phyloP scores from a whole-genome alignment of 2,329 filamentous ascomycete species.

The Talaromyces sp. region DNA sequence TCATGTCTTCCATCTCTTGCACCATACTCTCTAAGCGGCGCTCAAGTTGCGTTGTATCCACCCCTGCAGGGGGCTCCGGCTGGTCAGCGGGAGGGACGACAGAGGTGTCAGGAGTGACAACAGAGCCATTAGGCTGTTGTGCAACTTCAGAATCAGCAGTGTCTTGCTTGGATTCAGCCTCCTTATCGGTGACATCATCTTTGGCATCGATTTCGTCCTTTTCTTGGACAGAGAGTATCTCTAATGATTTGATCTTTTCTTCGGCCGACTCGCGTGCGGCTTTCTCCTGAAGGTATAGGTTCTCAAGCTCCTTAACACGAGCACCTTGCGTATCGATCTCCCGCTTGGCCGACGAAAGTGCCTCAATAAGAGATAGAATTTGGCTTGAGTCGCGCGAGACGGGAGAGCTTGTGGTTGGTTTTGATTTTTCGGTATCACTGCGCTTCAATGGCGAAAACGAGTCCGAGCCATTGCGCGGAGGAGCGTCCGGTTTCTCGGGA shows the following conservation, averaged over 20 bases:
- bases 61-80: constrained; percentile 39
- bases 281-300: constrained; percentile 75
- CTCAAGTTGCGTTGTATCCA: constrained; percentile 58
- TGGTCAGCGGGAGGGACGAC: constrained; percentile 12
- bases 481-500: constrained; percentile 84
- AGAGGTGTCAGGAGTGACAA: constrained; percentile 10
- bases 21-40: constrained; percentile 75
- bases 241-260: constrained; percentile 72
- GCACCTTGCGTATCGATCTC: constrained; percentile 83
- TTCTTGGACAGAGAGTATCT: constrained; percentile 57
- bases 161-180: constrained; percentile 13
- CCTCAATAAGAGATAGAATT: constrained; percentile 81
- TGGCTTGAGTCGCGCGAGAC: constrained; percentile 66
- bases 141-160: neutral
- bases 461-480: constrained; percentile 47
- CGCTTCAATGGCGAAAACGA: constrained; percentile 66
- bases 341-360: constrained; percentile 78
- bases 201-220: constrained; percentile 48
- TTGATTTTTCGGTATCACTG: constrained; percentile 73
- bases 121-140: constrained; percentile 14
- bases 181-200: constrained; percentile 51
- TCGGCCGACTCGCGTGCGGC: constrained; percentile 82
- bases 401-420: constrained; percentile 52
- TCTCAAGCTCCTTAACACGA: constrained; percentile 79
- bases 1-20: constrained; percentile 78